Evolutionary conservation across 2,329 filamentous ascomycete species (phyloP), one percentile per base, ranked within the genome.

Genomic region (Parastagonospora nodorum): DNA sequence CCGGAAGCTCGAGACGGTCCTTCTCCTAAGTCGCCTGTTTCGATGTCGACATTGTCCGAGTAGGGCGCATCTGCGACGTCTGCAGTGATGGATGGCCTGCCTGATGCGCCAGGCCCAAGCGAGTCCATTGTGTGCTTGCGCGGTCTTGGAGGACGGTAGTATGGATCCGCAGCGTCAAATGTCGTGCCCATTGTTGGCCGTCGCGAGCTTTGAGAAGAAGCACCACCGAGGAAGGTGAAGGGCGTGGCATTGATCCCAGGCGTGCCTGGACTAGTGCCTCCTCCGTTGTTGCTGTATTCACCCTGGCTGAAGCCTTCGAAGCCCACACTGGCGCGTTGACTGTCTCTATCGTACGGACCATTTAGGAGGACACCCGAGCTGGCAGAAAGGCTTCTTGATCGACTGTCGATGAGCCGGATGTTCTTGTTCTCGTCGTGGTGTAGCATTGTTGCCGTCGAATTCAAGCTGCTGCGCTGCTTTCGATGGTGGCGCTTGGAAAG

Each of bases 401-500:
- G 77, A 11, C 78, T 79, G 24, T 77, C 79, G 44, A 80, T 78
- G 42, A 81, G 76, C 48, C 81, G 79, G 15, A 81, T 75, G 66
- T 89, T 88, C 48, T 84, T 82, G 32, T 85, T 82, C 41, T 85
- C 84, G 11, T 89, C 87, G 30, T 83, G 77, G 51, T 84, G 83
- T 44, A 97, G 78, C 83, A 97, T 97, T 14, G 86, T 89, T 30
- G 89, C 84, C 57, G 86, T 91, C 4, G 91, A 96, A 45, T 89
- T 82, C 72, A 94, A 88, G 68, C 91, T 97, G 64, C 89, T 86
- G 53, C 91, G 84, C 7, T 88, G 88, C 19, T 82, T 80, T 12
- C 83, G 84, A 45, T 80, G 82, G 53, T 83, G 84, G 41, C 92
- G 86, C 57, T 89, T 85, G 10, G 90, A 90, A 35, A 97, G 79